Conservation (phyloP, 495 filamentous ascomycete species). For the Hypoxylon lienhwacheense region DNA sequence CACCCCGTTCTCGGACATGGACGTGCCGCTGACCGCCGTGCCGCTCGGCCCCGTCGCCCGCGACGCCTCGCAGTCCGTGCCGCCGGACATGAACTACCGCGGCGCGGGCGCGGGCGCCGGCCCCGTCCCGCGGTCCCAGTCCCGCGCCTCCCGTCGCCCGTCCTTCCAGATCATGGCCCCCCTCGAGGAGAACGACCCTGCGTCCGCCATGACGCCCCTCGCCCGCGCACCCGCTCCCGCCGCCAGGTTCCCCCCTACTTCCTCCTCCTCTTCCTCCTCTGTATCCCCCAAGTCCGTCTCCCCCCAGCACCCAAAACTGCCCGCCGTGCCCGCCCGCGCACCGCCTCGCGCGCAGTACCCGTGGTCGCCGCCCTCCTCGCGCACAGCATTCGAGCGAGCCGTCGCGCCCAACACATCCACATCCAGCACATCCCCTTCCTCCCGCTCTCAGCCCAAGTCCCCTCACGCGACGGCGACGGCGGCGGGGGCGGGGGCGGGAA, state of each 20-base stretch:
- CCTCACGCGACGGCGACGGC: too few relatives aligned
- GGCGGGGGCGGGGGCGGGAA: too few relatives aligned
- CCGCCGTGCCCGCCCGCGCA: slow-evolving; percentile 43
- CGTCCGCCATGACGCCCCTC: slow-evolving; percentile 33
- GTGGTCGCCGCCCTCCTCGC: slow-evolving; percentile 46
- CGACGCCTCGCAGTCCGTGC: slow-evolving; percentile 81
- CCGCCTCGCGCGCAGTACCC: slow-evolving; percentile 53
- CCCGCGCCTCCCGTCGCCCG: slow-evolving; percentile 59
- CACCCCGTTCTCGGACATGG: slow-evolving; percentile 86
- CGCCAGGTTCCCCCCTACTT: slow-evolving; percentile 27
- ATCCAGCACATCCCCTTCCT: slow-evolving; percentile 52
- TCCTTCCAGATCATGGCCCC: slow-evolving; percentile 60
- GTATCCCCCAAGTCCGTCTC: slow-evolving; percentile 39
- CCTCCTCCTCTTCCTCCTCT: slow-evolving; percentile 36
- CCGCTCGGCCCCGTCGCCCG: slow-evolving; percentile 69
- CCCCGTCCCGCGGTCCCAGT: slow-evolving; percentile 52
- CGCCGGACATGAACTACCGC: slow-evolving; percentile 84
- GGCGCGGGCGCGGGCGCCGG: too few relatives aligned
- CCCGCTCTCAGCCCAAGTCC: slow-evolving; percentile 60
- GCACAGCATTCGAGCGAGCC: slow-evolving; percentile 44
- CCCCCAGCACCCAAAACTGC: slow-evolving; percentile 26
- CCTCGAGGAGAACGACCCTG: slow-evolving; percentile 59
- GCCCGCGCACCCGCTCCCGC: slow-evolving; percentile 37
- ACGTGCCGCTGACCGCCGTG: slow-evolving; percentile 80
- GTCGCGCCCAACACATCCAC: slow-evolving; percentile 22